These are phyloP conservation scores for Kalmusia sp. DNA, from an alignment of 2,329 filamentous ascomycete genomes.

Conservation along the genomic window DNA sequence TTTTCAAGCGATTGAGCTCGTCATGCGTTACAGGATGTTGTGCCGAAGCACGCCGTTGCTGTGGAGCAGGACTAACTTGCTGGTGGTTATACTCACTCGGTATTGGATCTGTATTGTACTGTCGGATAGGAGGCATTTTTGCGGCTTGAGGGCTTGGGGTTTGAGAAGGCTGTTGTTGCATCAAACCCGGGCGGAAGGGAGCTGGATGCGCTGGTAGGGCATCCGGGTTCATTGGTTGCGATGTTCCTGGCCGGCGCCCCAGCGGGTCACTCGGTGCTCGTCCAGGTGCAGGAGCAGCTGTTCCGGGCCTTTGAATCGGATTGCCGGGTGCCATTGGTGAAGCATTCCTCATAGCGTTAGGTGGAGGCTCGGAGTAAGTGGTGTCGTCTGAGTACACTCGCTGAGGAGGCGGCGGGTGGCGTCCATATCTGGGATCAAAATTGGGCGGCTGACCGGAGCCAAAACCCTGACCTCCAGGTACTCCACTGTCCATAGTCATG, in stretches of 20 bases:
- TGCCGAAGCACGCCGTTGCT: conserved; percentile 27
- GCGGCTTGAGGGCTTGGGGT: conserved; percentile 32
- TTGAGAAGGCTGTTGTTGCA: conserved; percentile 42
- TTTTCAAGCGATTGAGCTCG: conserved; percentile 78
- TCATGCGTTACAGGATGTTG: conserved; percentile 72
- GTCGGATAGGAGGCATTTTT: conserved; percentile 61
- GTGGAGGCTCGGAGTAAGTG: conserved; percentile 45
- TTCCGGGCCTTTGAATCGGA: conserved; percentile 37
- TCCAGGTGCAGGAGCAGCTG: conserved; percentile 37
- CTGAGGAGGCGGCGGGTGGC: conserved; percentile 37
- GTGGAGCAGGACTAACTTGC: conserved; percentile 20
- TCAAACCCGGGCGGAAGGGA: conserved; percentile 61
- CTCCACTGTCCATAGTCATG: conserved; percentile 23
- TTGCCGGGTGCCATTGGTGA: conserved; percentile 35
- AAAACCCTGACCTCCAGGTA: conserved; percentile 23
- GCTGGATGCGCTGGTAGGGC: conserved; percentile 62
- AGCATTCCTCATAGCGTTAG: conserved; percentile 37
- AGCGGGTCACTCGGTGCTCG: conserved; percentile 36
- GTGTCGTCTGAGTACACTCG: conserved; percentile 44
- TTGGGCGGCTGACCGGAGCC: conserved; percentile 25
- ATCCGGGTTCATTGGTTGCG: conserved; percentile 58
- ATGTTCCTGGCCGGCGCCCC: conserved; percentile 49
- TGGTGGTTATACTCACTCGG: conserved; percentile 40
- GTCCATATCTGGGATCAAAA: conserved; percentile 38
- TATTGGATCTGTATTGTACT: conserved; percentile 56